Evolutionary conservation across 352 stramenopile genomes (phyloP), one percentile per base, ranked within the genome.

Genomic region (Globisporangium cylindrosporum): DNA sequence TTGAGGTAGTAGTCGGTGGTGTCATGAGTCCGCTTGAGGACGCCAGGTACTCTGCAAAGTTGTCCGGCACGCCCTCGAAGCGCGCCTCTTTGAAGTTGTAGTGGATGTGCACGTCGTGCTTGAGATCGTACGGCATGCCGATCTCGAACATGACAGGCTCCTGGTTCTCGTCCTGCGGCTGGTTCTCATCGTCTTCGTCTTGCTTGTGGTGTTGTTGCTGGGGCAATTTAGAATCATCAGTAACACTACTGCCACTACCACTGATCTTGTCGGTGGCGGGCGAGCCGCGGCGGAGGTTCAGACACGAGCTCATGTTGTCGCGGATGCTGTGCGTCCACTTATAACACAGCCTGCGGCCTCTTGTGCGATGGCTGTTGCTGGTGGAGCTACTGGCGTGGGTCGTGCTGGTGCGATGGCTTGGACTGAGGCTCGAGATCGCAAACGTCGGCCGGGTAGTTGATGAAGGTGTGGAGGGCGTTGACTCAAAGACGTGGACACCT

Each of bases 71-170:
- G 38, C 90, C 90, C 64, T 96, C 90, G 69, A 93, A 97, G 12
- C 89, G 79, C n/a, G 87, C 87, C 53, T 91, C 81, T 43, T 90
- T 72, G 68, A 86, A 93, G 73, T 97, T 95, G 79, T 95, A 97
- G 66, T 83, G 79, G 43, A 97, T 86, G 69, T 96, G 88, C 56
- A 96, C 73, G 70, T 94, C 86, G 64, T 96, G 89, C 25, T 86
- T 82, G 38, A 95, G 79, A 55, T 71, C 88, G 69, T 88, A 94
- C 22, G 89, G 89, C 38, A 82, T 73, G 6, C 87, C 82, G 65
- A 96, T 95, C 64, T 89, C 83, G 46, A 83, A 72, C 59, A 77
- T 8, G 20, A 48, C 32, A 3, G 68, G 62, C 20, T 73, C 59
- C 20, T 80, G 58, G 66, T 77, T 77, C 29, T 85, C 77, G 41